Conservation (phyloP, 441 rosid genomes). For the Corymbia calophylla region DNA sequence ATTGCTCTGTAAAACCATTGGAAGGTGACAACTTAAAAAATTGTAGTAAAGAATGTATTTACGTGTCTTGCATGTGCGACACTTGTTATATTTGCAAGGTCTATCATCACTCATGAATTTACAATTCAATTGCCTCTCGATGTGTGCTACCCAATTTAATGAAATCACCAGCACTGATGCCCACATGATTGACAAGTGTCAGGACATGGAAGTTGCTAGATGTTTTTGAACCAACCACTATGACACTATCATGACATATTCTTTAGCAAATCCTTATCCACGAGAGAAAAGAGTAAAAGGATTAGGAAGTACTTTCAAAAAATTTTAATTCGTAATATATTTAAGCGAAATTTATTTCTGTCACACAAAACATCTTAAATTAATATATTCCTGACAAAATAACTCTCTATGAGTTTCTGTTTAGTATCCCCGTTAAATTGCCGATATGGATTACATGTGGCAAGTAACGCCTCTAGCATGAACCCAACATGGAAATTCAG, state of each 20-base stretch:
- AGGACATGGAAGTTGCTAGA: not conserved
- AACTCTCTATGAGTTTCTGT: accelerated
- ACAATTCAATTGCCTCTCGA: not conserved
- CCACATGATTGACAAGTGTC: not conserved
- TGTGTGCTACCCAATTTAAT: not conserved
- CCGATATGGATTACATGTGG: not conserved
- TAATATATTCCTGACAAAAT: accelerated
- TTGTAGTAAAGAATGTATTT: not conserved
- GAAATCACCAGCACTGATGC: not conserved
- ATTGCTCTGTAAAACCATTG: not conserved
- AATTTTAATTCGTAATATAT: accelerated
- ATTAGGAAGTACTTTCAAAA: accelerated
- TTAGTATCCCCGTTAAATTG: not conserved
- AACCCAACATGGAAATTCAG: not conserved
- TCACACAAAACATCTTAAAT: not conserved
- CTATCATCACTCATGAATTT: not conserved
- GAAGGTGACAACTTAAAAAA: not conserved
- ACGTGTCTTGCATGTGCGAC: not conserved
- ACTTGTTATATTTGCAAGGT: not conserved
- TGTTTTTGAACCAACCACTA: not conserved
- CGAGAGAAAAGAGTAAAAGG: not conserved
- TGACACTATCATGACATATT: not conserved
- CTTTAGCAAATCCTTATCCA: not conserved
- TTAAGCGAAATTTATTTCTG: not conserved
- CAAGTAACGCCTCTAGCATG: accelerated